These are phyloP conservation scores for Penicillium goetzii DNA, from an alignment of 495 filamentous ascomycete genomes.

Conservation along the genomic window DNA sequence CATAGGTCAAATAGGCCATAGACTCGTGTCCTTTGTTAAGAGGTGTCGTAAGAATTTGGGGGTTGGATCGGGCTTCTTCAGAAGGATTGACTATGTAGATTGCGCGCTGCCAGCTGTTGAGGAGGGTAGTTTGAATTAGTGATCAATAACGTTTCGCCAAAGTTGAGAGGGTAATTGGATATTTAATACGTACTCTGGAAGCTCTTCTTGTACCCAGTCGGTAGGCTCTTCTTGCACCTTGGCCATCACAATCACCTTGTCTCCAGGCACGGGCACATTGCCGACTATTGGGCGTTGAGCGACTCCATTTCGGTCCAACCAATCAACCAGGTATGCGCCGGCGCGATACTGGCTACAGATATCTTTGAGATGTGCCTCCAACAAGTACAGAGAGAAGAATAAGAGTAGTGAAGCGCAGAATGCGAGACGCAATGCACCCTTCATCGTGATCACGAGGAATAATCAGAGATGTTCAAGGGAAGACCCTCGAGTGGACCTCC, in stretches of 20 bases:
- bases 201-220: slow-evolving; percentile 61
- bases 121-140: not conserved
- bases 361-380: slow-evolving; percentile 45
- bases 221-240: slow-evolving; percentile 59
- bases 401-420: slow-evolving; percentile 37
- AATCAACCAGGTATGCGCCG: slow-evolving; percentile 45
- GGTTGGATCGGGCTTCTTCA: slow-evolving; percentile 50
- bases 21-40: slow-evolving; percentile 78
- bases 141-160: not conserved
- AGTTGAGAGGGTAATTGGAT: not conserved
- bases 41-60: slow-evolving; percentile 37
- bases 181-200: slow-evolving; percentile 47
- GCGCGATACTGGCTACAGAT: slow-evolving; percentile 51
- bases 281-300: slow-evolving; percentile 13
- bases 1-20: slow-evolving; percentile 73
- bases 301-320: slow-evolving; percentile 31
- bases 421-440: slow-evolving; percentile 41
- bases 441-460: slow-evolving; percentile 40
- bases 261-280: slow-evolving; percentile 26
- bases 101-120: slow-evolving; percentile 55
- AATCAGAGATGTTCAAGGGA: slow-evolving; percentile 12
- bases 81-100: slow-evolving; percentile 69
- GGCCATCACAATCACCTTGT: slow-evolving; percentile 63
- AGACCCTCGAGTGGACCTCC: slow-evolving; percentile 17
- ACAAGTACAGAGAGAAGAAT: slow-evolving; percentile 39